Percentiles rank a stretch among this genome's conserved stretches.
Evolutionary conservation across 2,329 filamentous ascomycete species (phyloP).

Genomic region (Dichotomopilus funicola): DNA sequence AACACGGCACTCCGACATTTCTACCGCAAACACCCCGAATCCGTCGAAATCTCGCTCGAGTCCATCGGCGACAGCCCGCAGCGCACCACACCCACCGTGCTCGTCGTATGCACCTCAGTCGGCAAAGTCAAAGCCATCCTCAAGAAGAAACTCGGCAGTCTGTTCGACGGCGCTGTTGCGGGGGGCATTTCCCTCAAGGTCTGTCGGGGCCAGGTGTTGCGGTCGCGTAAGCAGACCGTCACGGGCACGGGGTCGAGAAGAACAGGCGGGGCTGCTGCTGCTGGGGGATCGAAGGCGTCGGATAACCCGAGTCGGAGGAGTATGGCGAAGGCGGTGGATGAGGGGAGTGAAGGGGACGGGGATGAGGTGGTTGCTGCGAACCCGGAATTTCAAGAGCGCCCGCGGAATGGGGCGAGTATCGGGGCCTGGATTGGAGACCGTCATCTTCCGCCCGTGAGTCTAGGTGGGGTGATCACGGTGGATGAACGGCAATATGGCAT

Average conservation of each 20-base stretch:
- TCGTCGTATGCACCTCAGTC: conserved; percentile 71
- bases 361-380: conserved; percentile 51
- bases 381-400: conserved; percentile 69
- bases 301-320: conserved; percentile 25
- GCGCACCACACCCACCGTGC: conserved; percentile 62
- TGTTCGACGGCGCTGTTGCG: conserved; percentile 54
- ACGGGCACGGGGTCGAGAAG: no score
- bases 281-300: no score
- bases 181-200: conserved; percentile 60
- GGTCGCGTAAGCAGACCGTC: conserved; percentile 46
- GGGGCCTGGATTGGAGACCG: conserved; percentile 81
- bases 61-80: conserved; percentile 64
- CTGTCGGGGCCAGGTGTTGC: conserved; percentile 60
- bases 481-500: conserved; percentile 84
- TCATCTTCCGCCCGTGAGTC: conserved; percentile 84
- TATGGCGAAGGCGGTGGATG: conserved; percentile 32
- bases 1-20: conserved; percentile 64
- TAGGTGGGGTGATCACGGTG: conserved; percentile 79
- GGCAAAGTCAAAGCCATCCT: conserved; percentile 65
- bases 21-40: conserved; percentile 67
- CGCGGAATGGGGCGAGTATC: conserved; percentile 83
- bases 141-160: conserved; percentile 57
- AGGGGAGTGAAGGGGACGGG: conserved; percentile 27
- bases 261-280: no score
- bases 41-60: conserved; percentile 70